Base-by-base conservation (phyloP, 1,139 yeast genomes). In the Geotrichum australiense region DNA sequence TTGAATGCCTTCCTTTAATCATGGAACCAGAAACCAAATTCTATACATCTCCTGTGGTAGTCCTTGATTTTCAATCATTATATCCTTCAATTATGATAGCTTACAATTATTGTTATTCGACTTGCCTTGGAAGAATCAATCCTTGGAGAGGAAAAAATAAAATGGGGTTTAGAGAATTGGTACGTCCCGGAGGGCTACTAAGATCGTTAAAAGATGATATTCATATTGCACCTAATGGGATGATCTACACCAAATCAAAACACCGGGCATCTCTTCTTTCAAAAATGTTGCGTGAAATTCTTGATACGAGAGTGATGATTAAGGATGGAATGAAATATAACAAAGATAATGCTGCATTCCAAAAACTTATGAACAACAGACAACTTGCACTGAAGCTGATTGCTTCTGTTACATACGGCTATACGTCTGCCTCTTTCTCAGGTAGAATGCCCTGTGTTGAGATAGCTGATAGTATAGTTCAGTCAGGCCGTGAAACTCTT, bases 371-470 rank as follows among this genome's bases (percentile, higher is more conserved):
- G 57, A 76, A 84, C 56, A 81, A 84, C 44, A 69, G 91, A 42
- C 98, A 91, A 55, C 61, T 85, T 33, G 98, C 96, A 0, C 64
- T 91, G 47, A 91, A 91, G 56, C 65, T 91, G 46, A 80, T 89
- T 42, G 96, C 98, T 1, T 89, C 87, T 60, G 98, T 91, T 12
- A 89, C 96, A 0, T 91, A 91, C 64, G 98, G 98, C 0, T 91
- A 91, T 56, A 74, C 97, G 0, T 82, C 96, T 0, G 98, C 98
- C 0, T 77, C 95, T 0, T 91, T 80, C 56, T 86, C 96, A 25
- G 98, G 98, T 0, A 67, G 98, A 50, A 91, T 91, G 98, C 98
- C 98, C 0, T 85, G 93, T 54, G 78, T 94, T 0, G 97, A 87
- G 57, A 73, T 91, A 24, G 95, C 98, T 0, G 98, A 91, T 63